Conservation (phyloP, 306 rosid species). For the Vicia sativa region DNA sequence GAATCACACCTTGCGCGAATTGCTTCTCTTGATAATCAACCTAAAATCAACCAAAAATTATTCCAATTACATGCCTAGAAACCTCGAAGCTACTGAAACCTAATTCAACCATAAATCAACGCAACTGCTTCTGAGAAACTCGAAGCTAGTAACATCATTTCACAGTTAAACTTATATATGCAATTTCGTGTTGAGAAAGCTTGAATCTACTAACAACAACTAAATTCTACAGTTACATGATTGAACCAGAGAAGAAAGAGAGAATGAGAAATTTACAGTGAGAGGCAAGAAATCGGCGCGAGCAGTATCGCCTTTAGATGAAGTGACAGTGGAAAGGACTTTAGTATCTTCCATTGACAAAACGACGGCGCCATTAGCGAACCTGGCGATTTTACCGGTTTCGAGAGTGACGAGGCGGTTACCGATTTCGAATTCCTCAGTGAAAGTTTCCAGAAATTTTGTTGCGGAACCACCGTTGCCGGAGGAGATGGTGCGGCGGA, state of each 20-base stretch:
- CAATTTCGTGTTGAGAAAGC: background rate
- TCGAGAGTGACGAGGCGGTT: conserved; percentile 65
- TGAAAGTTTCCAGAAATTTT: conserved; percentile 63
- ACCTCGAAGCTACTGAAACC: conserved; percentile 47
- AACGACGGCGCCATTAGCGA: conserved; percentile 87
- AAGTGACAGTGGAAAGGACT: conserved; percentile 72
- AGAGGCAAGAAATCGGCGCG: conserved; percentile 89
- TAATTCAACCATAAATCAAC: conserved; percentile 30
- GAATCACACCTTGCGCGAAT: conserved; percentile 88
- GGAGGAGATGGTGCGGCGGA: conserved; percentile 64
- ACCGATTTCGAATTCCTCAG: conserved; percentile 85
- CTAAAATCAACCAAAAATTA: conserved; percentile 42
- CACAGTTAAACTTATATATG: background rate
- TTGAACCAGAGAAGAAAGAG: too few species aligned
- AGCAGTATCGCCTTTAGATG: conserved; percentile 62
- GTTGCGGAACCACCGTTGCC: conserved; percentile 57
- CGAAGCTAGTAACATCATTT: background rate
- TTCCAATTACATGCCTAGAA: background rate
- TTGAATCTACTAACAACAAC: too few species aligned
- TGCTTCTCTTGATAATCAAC: conserved; percentile 98
- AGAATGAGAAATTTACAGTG: conserved; percentile 52
- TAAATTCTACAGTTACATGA: too few species aligned
- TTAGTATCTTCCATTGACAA: conserved; percentile 69
- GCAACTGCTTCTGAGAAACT: background rate
- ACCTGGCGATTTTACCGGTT: conserved; percentile 84